These are phyloP conservation scores for Solanum tarapatanum DNA, from an alignment of 257 asterid species.

Conservation along the genomic window DNA sequence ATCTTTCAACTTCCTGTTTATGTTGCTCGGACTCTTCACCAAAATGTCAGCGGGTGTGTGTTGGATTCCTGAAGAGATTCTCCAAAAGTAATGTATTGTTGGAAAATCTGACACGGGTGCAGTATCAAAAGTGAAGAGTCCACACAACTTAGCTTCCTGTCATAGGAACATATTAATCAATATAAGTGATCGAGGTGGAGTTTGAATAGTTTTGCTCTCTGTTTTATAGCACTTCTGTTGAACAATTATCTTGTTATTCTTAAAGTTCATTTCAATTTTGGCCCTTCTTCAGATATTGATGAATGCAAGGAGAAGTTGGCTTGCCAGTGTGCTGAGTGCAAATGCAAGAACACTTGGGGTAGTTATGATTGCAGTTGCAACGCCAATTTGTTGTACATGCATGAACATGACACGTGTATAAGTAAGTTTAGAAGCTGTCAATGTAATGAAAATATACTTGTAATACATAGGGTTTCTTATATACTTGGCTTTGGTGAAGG, in stretches of 20 bases:
- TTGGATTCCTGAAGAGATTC: background rate
- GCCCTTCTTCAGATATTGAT: constrained; percentile 44
- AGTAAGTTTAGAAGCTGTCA: constrained; percentile 28
- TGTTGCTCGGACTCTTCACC: background rate
- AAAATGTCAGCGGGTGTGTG: background rate
- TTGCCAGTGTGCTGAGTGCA: constrained; percentile 76
- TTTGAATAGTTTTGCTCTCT: background rate
- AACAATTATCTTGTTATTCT: background rate
- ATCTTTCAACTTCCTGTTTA: background rate
- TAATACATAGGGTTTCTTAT: background rate
- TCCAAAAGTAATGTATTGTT: background rate
- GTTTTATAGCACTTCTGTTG: background rate
- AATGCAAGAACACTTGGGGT: constrained; percentile 92
- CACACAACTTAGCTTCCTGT: background rate
- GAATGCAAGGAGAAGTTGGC: constrained; percentile 75
- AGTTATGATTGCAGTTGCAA: constrained; percentile 79
- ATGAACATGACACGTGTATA: constrained; percentile 79
- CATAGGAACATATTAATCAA: background rate
- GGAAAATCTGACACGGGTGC: background rate
- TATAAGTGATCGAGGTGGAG: background rate
- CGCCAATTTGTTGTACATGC: constrained; percentile 56
- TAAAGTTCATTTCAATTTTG: background rate
- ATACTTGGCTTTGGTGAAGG: background rate
- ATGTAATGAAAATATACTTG: background rate
- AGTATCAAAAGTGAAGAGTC: background rate